phyloP scores from a whole-genome alignment of 2,329 filamentous ascomycete species.

The Diaporthe citriasiana region DNA sequence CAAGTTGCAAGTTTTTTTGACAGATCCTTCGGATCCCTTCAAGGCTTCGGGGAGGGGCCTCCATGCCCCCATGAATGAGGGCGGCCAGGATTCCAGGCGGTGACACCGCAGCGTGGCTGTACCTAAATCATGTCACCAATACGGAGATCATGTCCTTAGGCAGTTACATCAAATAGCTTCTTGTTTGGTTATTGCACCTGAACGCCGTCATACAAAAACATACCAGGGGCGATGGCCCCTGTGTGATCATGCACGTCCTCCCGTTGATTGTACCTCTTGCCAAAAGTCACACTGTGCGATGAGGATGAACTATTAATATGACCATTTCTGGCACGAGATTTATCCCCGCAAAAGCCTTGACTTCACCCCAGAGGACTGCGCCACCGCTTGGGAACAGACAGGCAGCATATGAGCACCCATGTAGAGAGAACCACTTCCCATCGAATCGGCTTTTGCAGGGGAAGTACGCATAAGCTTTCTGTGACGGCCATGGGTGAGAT shows the following conservation, averaged over 20 bases:
- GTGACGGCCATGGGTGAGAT: background rate
- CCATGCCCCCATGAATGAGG: background rate
- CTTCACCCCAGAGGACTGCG: background rate
- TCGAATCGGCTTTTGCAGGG: background rate
- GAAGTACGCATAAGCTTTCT: background rate
- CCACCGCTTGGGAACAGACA: background rate
- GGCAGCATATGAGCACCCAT: background rate
- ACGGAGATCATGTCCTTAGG: background rate
- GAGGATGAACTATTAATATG: background rate
- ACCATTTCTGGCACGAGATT: no score
- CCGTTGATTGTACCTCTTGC: background rate
- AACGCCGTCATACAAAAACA: background rate
- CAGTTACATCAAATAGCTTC: background rate
- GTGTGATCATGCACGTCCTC: background rate
- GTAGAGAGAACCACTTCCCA: background rate
- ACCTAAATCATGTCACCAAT: background rate
- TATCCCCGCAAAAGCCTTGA: background rate
- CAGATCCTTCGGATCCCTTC: slow-evolving; percentile 21
- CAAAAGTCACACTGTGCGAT: background rate
- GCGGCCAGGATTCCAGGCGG: background rate
- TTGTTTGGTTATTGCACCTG: background rate
- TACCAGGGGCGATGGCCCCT: background rate
- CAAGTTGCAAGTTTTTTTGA: background rate
- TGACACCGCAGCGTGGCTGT: slow-evolving; percentile 1
- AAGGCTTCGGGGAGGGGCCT: background rate